These are phyloP conservation scores for Deinandra increscens DNA, from an alignment of 129 eudicot genomes.

Conservation along the genomic window DNA sequence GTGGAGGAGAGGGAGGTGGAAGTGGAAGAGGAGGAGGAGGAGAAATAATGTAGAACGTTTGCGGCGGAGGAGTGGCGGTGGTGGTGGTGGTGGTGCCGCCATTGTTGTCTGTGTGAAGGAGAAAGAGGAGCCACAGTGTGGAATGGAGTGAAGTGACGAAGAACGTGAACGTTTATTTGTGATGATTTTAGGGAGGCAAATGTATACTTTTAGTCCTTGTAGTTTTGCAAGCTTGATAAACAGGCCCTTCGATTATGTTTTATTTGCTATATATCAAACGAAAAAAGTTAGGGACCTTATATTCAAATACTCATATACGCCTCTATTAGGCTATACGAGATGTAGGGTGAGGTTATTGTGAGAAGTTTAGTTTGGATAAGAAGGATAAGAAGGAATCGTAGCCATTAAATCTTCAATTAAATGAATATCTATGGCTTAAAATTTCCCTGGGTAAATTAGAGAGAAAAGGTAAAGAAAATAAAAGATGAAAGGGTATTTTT, in stretches of 20 bases:
- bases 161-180: slow-evolving; percentile 34
- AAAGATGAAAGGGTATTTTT: too few species aligned
- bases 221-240: neutral
- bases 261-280: neutral
- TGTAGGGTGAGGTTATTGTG: too few species aligned
- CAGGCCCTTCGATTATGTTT: neutral
- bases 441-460: too few species aligned
- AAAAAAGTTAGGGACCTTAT: too few species aligned
- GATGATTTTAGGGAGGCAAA: neutral
- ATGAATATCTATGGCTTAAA: too few species aligned
- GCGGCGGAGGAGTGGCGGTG: neutral
- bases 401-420: too few species aligned
- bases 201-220: neutral
- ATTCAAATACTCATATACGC: too few species aligned
- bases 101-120: slow-evolving; percentile 11
- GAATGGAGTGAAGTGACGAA: slow-evolving; percentile 19
- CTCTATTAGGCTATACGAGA: too few species aligned
- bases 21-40: slow-evolving; percentile 25
- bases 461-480: too few species aligned
- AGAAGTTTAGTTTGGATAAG: too few species aligned
- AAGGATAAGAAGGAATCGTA: too few species aligned
- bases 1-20: slow-evolving; percentile 24
- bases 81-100: slow-evolving; percentile 31
- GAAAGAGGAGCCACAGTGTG: slow-evolving; percentile 6
- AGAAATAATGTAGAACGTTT: slow-evolving; percentile 11